Conservation (phyloP, 2,329 filamentous ascomycete genomes). For the Aspergillus sp. region DNA sequence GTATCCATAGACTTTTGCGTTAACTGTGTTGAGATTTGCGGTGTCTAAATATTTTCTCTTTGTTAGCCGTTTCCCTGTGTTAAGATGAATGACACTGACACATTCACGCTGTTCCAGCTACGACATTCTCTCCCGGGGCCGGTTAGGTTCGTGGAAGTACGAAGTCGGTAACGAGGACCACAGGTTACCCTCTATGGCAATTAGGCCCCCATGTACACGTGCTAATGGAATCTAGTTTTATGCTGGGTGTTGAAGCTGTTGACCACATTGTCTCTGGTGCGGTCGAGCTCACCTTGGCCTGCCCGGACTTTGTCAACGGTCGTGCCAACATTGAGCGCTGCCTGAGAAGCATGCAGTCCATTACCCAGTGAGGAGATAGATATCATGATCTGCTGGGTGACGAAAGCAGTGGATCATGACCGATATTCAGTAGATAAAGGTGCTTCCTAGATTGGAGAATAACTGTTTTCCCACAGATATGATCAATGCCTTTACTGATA, state of each 20-base stretch:
- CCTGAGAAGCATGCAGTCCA: neutral
- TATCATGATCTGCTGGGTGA: neutral
- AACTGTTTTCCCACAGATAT: neutral
- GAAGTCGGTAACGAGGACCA: neutral
- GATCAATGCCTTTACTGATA: neutral
- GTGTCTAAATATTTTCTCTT: neutral
- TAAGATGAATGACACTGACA: slow-evolving; percentile 4
- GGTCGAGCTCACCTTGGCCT: neutral
- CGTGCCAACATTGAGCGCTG: neutral
- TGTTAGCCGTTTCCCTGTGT: neutral
- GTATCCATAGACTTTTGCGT: slow-evolving; percentile 6
- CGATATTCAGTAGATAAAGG: neutral
- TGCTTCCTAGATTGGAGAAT: neutral
- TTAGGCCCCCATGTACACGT: neutral
- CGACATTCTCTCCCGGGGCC: neutral
- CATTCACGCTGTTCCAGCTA: slow-evolving; percentile 8
- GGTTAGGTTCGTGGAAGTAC: neutral
- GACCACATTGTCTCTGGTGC: neutral
- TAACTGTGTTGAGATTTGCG: neutral
- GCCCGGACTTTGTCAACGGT: neutral
- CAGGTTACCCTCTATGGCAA: neutral
- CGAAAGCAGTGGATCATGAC: neutral
- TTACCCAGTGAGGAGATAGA: neutral
- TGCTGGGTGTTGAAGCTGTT: neutral
- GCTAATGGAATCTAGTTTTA: neutral